Evolutionary conservation across 768 basidiomycete genomes (phyloP).

Genomic region (Amanita pallidorosea): DNA sequence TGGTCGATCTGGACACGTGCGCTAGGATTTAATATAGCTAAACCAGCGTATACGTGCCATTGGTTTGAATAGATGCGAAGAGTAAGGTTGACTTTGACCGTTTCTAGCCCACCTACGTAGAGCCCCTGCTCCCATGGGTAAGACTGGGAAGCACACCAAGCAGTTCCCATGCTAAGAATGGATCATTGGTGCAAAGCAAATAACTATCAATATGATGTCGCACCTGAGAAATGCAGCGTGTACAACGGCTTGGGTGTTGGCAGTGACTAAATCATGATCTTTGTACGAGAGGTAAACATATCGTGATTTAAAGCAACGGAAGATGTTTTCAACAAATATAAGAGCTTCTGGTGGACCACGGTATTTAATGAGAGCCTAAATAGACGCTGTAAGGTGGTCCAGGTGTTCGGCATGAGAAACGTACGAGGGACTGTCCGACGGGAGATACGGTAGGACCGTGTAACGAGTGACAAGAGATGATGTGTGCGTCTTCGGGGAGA

Average conservation of each 20-base stretch:
- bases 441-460: conserved; percentile 90
- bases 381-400: not conserved
- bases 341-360: conserved; percentile 69
- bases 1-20: conserved; percentile 86
- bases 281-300: conserved; percentile 93
- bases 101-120: conserved; percentile 96
- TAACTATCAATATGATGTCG: conserved; percentile 1
- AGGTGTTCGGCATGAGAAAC: not conserved
- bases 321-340: conserved; percentile 68
- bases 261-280: conserved; percentile 92
- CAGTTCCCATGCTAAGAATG: conserved; percentile 83
- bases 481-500: conserved; percentile 77
- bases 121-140: conserved; percentile 97
- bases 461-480: conserved; percentile 89
- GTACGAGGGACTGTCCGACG: conserved; percentile 81
- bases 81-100: conserved; percentile 94
- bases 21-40: conserved; percentile 94
- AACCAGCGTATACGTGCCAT: conserved; percentile 98
- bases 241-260: conserved; percentile 96
- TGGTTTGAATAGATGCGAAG: conserved; percentile 94
- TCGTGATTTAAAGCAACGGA: conserved; percentile 70
- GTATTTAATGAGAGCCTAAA: conserved; percentile 81
- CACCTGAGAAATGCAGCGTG: conserved; percentile 97
- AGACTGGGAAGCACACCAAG: conserved; percentile 65
- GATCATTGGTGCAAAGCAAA: not conserved